Conservation (phyloP, 2,329 filamentous ascomycete species). For the Hypoxylon sp. region DNA sequence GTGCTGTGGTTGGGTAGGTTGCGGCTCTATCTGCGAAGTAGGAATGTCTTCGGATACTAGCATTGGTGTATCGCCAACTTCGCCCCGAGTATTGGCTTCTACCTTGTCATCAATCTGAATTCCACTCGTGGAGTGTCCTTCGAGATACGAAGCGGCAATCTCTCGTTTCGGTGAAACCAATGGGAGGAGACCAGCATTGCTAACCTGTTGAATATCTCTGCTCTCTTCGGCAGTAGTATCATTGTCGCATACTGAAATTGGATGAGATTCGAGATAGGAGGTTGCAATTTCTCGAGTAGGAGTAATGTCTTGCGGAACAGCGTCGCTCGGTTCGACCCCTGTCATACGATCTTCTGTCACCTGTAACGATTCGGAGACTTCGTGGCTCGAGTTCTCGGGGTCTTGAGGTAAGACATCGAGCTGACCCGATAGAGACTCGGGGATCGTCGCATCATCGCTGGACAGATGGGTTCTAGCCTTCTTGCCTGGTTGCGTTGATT, state of each 20-base stretch:
- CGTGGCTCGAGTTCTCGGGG: slow-evolving; percentile 30
- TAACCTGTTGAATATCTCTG: not conserved
- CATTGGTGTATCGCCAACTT: not conserved
- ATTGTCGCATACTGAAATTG: slow-evolving; percentile 13
- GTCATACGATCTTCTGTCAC: slow-evolving; percentile 4
- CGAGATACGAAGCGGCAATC: slow-evolving; percentile 43
- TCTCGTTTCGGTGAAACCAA: slow-evolving; percentile 39
- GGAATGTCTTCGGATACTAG: slow-evolving; percentile 16
- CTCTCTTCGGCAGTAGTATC: slow-evolving; percentile 11
- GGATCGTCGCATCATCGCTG: slow-evolving; percentile 48
- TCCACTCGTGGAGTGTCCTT: slow-evolving; percentile 19
- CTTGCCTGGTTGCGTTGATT: slow-evolving; percentile 56
- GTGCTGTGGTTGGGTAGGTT: slow-evolving; percentile 10
- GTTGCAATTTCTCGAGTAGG: slow-evolving; percentile 44
- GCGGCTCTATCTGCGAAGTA: slow-evolving; percentile 25
- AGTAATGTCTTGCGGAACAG: slow-evolving; percentile 18
- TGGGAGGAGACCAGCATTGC: slow-evolving; percentile 35
- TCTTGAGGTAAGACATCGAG: slow-evolving; percentile 47
- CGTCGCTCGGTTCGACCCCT: slow-evolving; percentile 11
- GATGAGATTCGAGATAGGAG: slow-evolving; percentile 41
- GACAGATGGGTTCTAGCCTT: slow-evolving; percentile 53
- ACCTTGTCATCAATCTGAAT: slow-evolving; percentile 19
- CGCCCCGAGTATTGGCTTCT: not conserved
- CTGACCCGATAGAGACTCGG: slow-evolving; percentile 50
- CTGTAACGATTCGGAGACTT: slow-evolving; percentile 12